These are phyloP conservation scores for Podospora comata DNA, from an alignment of 495 filamentous ascomycete genomes.

Conservation along the genomic window DNA sequence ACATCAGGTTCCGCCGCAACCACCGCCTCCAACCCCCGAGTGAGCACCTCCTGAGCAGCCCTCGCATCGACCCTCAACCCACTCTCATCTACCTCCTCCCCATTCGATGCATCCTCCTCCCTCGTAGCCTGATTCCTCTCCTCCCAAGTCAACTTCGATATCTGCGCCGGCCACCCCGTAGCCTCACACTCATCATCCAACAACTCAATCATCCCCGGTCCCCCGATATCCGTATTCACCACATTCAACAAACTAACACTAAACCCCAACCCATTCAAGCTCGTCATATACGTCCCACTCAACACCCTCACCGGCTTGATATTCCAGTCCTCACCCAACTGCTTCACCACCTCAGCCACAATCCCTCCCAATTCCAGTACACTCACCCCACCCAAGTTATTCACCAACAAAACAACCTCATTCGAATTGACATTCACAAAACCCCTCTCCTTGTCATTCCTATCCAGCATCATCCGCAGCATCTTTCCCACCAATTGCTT, in stretches of 20 bases:
- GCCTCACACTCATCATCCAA: conserved; percentile 84
- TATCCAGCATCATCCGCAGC: conserved; percentile 77
- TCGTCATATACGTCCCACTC: conserved; percentile 74
- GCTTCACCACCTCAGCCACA: conserved; percentile 77
- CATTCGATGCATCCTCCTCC: conserved; percentile 38
- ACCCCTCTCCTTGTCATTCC: conserved; percentile 72
- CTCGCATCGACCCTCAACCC: conserved; percentile 65
- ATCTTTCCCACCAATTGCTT: conserved; percentile 71
- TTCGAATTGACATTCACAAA: conserved; percentile 68
- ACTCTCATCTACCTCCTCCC: conserved; percentile 56
- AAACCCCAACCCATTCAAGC: conserved; percentile 89
- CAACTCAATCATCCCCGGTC: conserved; percentile 79
- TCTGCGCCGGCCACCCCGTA: conserved; percentile 76
- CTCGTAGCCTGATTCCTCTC: conserved; percentile 46
- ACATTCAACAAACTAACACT: conserved; percentile 81
- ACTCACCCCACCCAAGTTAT: conserved; percentile 93
- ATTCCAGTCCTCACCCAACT: conserved; percentile 64
- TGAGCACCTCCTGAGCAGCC: conserved; percentile 57
- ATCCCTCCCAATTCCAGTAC: conserved; percentile 86
- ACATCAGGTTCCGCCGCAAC: conserved; percentile 79
- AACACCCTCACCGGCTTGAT: conserved; percentile 70
- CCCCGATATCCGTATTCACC: conserved; percentile 72
- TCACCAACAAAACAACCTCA: conserved; percentile 74
- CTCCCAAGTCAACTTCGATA: conserved; percentile 61
- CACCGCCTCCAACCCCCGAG: conserved; percentile 64